Base-by-base conservation (phyloP, 257 asterid species). In the Avicennia marina region DNA sequence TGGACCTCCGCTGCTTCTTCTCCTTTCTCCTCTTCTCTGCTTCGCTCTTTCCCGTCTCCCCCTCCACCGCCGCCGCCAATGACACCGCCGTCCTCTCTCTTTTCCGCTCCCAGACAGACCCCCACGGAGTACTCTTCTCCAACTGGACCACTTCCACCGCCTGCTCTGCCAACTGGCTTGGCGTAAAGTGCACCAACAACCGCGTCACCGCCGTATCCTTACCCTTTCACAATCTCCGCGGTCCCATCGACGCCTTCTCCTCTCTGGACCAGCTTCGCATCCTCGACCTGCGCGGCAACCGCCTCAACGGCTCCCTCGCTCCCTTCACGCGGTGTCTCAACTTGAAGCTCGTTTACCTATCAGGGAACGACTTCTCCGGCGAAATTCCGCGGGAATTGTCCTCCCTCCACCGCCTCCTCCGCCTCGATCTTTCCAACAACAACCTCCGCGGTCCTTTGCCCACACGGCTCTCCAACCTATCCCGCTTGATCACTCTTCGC, bases 291-390 rank as follows among this genome's bases (percentile, higher is more conserved):
- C 86, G 76, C 25, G 61, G 57, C 44, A 87, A 90, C 75, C 95
- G 97, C 74, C 85, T 90, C 51, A 84, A 82, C 22, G 93, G 82
- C 45, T 64, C 81, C 16, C 77, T 86, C 60, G 4, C 59, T 3
- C 85, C 90, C 29, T 46, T 84, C 71, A 58, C 86, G 0, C 60
- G 52, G 1, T 90, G 96, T 74, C 58, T 25, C 15, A 90, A 90
- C 62, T 89, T 90, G 60, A 87, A 90, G 43, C 85, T 78, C 64
- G 2, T 77, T 10, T 85, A 90, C 62, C 87, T 87, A 68, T 68
- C 98, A 48, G 70, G 72, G 44, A 90, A 90, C 58, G 98, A 90
- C 69, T 77, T 87, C 4, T 82, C 96, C 38, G 95, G 90, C 33
- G 73, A 84, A 33, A 80, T 84, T 0, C 95, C 96, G 15, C 69